These are phyloP conservation scores for Leishmania braziliensis DNA, from an alignment of 208 protist genomes.

Conservation along the genomic window DNA sequence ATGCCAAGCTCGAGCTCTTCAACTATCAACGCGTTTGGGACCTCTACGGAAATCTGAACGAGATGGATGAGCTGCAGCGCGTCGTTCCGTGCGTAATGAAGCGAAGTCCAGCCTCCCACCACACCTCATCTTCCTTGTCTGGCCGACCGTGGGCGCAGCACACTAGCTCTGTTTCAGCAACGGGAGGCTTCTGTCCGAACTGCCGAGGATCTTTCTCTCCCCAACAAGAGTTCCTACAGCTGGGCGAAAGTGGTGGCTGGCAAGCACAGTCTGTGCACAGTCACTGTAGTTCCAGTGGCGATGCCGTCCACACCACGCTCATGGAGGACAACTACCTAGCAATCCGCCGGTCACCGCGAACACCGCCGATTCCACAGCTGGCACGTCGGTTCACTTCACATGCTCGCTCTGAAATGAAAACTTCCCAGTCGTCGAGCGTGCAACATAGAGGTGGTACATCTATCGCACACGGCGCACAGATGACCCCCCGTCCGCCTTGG, in stretches of 20 bases:
- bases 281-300: constrained; percentile 15
- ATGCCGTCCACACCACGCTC: constrained; percentile 2
- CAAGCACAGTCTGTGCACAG: background rate
- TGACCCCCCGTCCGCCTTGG: constrained; percentile 1
- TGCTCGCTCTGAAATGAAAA: background rate
- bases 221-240: background rate
- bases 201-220: constrained; percentile 19
- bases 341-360: background rate
- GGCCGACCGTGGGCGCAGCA: constrained; percentile 4
- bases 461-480: background rate
- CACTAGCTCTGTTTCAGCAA: constrained; percentile 1
- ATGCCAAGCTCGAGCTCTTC: constrained; percentile 40
- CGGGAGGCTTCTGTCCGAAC: constrained; percentile 19
- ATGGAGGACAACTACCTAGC: background rate
- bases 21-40: constrained; percentile 58
- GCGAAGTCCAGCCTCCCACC: constrained; percentile 28
- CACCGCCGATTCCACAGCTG: constrained; percentile 3
- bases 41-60: constrained; percentile 42
- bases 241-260: background rate
- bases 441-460: background rate
- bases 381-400: constrained; percentile 1
- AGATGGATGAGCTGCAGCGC: constrained; percentile 27
- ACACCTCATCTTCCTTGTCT: constrained; percentile 11
- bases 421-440: constrained; percentile 3
- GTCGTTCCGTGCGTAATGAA: constrained; percentile 42